These are phyloP conservation scores for Aphanomyces cochlioides DNA, from an alignment of 352 stramenopile species.

Conservation along the genomic window DNA sequence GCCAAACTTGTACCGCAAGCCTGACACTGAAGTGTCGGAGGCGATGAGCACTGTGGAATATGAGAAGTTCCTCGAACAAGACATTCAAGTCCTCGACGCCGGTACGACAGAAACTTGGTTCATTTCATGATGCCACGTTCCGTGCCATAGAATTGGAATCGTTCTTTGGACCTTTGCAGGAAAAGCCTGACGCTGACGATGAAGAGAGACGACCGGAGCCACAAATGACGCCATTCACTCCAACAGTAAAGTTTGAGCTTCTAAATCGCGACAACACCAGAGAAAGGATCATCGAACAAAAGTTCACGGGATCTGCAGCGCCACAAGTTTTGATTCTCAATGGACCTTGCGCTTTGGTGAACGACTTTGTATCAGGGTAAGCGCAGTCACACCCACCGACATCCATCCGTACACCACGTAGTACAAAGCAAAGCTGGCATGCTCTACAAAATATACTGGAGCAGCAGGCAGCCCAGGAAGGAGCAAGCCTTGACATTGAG, in stretches of 20 bases:
- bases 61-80: too few relatives aligned
- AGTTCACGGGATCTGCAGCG: not conserved
- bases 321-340: slow-evolving; percentile 15
- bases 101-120: too few relatives aligned
- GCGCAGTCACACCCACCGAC: not conserved
- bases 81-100: too few relatives aligned
- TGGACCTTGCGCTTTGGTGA: slow-evolving; percentile 16
- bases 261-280: too few relatives aligned
- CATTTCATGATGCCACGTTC: too few relatives aligned
- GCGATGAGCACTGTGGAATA: too few relatives aligned
- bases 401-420: not conserved
- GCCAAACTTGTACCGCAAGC: too few relatives aligned
- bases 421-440: not conserved
- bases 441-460: not conserved
- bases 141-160: too few relatives aligned
- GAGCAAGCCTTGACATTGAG: not conserved
- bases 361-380: slow-evolving; percentile 16
- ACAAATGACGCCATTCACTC: too few relatives aligned
- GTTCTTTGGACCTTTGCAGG: not conserved
- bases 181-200: not conserved
- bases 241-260: too few relatives aligned
- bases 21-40: too few relatives aligned
- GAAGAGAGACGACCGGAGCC: too few relatives aligned
- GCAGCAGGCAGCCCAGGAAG: not conserved
- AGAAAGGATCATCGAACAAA: not conserved